Conservation (phyloP, 345 rosid genomes). For the Eutrema yunnanense region DNA sequence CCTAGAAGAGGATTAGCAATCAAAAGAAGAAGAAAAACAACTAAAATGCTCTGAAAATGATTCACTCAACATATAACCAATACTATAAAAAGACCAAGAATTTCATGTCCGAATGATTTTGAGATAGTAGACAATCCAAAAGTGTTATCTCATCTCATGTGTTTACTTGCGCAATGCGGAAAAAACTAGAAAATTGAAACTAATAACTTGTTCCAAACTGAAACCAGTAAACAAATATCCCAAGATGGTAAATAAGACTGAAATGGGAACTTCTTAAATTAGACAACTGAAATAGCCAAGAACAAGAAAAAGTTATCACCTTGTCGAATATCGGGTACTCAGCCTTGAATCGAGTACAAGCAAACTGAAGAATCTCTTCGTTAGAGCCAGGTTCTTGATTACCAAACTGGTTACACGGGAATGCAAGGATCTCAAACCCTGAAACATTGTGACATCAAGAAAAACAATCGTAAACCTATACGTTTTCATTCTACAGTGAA, state of each 20-base stretch:
- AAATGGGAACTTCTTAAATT: neutral
- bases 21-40: neutral
- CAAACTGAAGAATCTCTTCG: constrained; percentile 65
- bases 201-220: neutral
- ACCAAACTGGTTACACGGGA: constrained; percentile 91
- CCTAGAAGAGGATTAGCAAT: neutral
- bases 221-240: neutral
- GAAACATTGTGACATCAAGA: neutral
- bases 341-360: constrained; percentile 89
- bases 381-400: constrained; percentile 83
- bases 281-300: neutral
- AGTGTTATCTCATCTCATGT: neutral
- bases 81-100: neutral
- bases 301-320: constrained; percentile 32
- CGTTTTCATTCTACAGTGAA: neutral
- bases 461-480: neutral
- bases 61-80: neutral
- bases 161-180: neutral
- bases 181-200: neutral
- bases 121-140: neutral
- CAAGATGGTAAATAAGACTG: neutral
- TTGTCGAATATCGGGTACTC: constrained; percentile 92
- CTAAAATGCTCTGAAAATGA: neutral
- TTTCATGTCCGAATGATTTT: neutral
- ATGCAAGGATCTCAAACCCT: constrained; percentile 89